These are phyloP conservation scores for Sungouiozyma ichnusensis DNA, from an alignment of 805 yeast species.

Conservation along the genomic window DNA sequence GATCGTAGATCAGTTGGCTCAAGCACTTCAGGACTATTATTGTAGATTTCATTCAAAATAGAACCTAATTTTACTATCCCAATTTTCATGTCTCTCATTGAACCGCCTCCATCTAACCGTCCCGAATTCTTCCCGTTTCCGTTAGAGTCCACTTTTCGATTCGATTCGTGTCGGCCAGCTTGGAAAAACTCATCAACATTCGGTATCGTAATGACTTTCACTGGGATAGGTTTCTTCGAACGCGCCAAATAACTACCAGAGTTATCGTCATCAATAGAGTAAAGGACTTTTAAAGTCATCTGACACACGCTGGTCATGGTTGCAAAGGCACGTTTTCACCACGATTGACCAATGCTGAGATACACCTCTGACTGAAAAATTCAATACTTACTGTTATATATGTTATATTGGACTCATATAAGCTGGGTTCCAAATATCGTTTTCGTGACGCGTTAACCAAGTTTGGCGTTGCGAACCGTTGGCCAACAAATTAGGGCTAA, in stretches of 20 bases:
- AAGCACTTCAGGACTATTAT: slow-evolving; percentile 28
- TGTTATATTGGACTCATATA: neutral
- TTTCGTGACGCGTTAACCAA: slow-evolving; percentile 4
- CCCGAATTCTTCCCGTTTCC: neutral
- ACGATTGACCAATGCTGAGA: neutral
- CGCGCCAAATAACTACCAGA: slow-evolving; percentile 24
- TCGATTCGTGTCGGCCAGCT: neutral
- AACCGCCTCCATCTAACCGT: neutral
- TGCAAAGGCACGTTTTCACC: no score
- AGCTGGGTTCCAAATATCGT: neutral
- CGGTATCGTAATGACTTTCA: slow-evolving; percentile 20
- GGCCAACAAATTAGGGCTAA: no score
- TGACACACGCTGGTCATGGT: slow-evolving; percentile 14
- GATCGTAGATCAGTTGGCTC: slow-evolving; percentile 8
- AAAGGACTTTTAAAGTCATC: slow-evolving; percentile 28
- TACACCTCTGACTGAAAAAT: no score
- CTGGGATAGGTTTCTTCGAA: slow-evolving; percentile 20
- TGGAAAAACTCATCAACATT: slow-evolving; percentile 7
- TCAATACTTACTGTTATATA: no score
- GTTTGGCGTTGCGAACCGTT: neutral
- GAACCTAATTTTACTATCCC: slow-evolving; percentile 22
- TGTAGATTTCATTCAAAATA: slow-evolving; percentile 22
- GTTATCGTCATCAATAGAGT: slow-evolving; percentile 23
- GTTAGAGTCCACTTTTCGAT: neutral
- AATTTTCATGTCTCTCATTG: slow-evolving; percentile 10